phyloP scores from a whole-genome alignment of 208 protist genomes.

The Crithidia bombi region DNA sequence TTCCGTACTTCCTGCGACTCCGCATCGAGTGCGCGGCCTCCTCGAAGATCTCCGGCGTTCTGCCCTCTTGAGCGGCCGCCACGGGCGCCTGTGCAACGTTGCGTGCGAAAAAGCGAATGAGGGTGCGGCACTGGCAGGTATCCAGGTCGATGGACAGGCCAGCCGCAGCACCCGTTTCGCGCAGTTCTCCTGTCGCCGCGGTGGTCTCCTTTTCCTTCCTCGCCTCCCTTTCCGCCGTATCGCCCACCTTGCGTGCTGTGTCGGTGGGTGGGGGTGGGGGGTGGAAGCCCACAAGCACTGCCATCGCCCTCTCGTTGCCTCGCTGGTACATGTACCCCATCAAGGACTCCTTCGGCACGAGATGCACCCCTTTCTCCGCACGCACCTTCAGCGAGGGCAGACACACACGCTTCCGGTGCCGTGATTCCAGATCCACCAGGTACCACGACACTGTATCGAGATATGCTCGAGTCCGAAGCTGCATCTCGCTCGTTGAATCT shows the following conservation, averaged over 20 bases:
- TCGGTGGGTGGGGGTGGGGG: neutral
- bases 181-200: neutral
- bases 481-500: neutral
- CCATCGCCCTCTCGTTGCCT: constrained; percentile 4
- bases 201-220: neutral
- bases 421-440: constrained; percentile 8
- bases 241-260: neutral
- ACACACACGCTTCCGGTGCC: neutral
- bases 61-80: neutral
- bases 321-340: constrained; percentile 24
- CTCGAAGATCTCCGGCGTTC: neutral
- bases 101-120: constrained; percentile 8
- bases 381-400: constrained; percentile 31
- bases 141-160: constrained; percentile 9
- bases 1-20: neutral
- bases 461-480: constrained; percentile 1
- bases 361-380: constrained; percentile 17
- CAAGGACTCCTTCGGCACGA: constrained; percentile 28
- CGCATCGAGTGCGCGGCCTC: constrained; percentile 7
- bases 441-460: constrained; percentile 13
- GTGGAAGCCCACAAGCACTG: constrained; percentile 22
- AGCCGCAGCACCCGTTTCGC: neutral
- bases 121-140: constrained; percentile 11
- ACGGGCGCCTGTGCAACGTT: constrained; percentile 22
- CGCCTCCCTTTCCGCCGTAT: neutral